These are phyloP conservation scores for Taphrina deformans DNA, from an alignment of 1,139 yeast genomes.

Conservation along the genomic window DNA sequence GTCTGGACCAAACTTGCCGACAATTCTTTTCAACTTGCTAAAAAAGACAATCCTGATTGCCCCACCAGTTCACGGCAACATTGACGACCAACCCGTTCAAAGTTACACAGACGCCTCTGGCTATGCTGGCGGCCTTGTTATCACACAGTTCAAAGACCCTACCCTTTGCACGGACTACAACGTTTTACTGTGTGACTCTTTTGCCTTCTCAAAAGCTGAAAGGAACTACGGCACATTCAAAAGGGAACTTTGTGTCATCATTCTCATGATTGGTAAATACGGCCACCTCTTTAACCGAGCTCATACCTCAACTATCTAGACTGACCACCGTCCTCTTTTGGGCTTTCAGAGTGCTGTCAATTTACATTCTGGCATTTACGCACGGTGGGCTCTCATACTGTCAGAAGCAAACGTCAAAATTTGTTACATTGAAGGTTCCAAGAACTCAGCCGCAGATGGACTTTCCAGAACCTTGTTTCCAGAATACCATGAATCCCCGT, in stretches of 20 bases:
- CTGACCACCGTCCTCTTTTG: neutral
- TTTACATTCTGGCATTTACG: neutral
- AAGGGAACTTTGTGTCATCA: neutral
- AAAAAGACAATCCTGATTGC: neutral
- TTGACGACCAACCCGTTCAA: neutral
- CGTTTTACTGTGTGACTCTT: neutral
- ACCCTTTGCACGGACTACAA: neutral
- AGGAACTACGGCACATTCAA: neutral
- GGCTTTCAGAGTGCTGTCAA: neutral
- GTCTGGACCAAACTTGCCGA: neutral
- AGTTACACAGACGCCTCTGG: neutral
- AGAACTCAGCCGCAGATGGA: neutral
- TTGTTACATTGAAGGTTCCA: neutral
- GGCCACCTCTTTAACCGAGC: neutral
- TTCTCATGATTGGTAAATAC: neutral
- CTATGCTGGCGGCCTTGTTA: neutral
- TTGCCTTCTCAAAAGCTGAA: neutral
- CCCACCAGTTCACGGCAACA: neutral
- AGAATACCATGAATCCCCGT: no score
- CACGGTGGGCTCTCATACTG: neutral
- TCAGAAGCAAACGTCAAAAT: neutral
- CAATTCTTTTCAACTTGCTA: neutral
- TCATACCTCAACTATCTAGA: neutral
- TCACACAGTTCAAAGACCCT: neutral
- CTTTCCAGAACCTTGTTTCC: neutral